Base-by-base conservation (phyloP, 225 moss, liverwort and hornwort species). In the Marchantia paleacea region DNA sequence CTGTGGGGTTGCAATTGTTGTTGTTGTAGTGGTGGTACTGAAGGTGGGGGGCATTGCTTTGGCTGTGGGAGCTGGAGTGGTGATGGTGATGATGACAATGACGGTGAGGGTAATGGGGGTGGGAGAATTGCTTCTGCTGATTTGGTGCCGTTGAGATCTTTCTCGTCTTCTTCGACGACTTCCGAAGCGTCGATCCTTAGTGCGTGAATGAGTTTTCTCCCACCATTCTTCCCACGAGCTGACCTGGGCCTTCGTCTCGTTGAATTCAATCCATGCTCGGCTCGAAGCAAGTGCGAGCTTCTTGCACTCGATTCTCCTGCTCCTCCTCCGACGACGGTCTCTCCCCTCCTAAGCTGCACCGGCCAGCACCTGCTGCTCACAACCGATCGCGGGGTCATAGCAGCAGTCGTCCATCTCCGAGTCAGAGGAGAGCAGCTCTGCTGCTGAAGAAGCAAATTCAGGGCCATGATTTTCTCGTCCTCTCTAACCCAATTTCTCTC, bases 1-100 rank as follows among this genome's bases (percentile, higher is more conserved):
- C 78, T 51, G 14, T 68, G 78, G 30, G 26, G 65, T 39, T 57
- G 76, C 51, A 65, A 62, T 68, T 39, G 65, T 18, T 52, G 78
- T 47, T 63, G 65, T 5, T 39, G 39, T 5, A 39, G 39, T 72
- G 72, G 66, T 24, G 16, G 66, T 24, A 7, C 12, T 22, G 10
- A 20, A 10, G 16, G 66, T 24, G 16, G 66, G n/a, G n/a, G n/a
- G 7, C 13, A 12, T 51, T 73, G 10, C n/a, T 51, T 73, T 16
- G 73, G 51, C 54, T 74, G 52, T 25, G 73, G 73, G 0, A 74
- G 51, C 52, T 74, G 73, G 15, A 54, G 54, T n/a, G 54, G 51
- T 13, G 73, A 47, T 71, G 71, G 3, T 47, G 11, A 20, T 39
- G 39, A 39, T 39, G 39, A 39, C 39, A 39, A 5, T 39, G 39